Conservation (phyloP, 2,329 filamentous ascomycete genomes). For the Rhynchosporium secalis region DNA sequence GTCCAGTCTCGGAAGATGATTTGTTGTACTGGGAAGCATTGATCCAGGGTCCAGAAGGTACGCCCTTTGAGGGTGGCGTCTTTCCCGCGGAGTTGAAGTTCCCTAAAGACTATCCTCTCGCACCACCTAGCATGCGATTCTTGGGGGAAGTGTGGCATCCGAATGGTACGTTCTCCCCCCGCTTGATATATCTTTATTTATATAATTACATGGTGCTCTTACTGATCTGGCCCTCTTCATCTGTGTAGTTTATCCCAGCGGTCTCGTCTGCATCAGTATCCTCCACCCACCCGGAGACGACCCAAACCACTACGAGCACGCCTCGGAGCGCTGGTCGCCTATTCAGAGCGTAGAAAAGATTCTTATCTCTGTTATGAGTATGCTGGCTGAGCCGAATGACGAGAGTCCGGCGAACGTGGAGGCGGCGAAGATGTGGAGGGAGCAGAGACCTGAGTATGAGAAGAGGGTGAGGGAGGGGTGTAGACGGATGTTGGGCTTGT, state of each 20-base stretch:
- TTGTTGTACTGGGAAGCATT: slow-evolving; percentile 95
- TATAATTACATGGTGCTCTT: neutral
- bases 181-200: neutral
- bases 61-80: slow-evolving; percentile 92
- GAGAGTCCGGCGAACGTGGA: slow-evolving; percentile 96
- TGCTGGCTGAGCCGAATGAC: slow-evolving; percentile 96
- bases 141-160: slow-evolving; percentile 94
- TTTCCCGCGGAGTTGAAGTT: slow-evolving; percentile 96
- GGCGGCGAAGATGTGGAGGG: slow-evolving; percentile 94
- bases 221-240: neutral
- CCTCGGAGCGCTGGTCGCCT: slow-evolving; percentile 91
- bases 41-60: slow-evolving; percentile 93
- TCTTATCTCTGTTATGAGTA: slow-evolving; percentile 94
- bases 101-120: slow-evolving; percentile 93
- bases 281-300: slow-evolving; percentile 95
- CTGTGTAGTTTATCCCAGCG: slow-evolving; percentile 77
- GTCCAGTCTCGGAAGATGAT: slow-evolving; percentile 90
- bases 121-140: slow-evolving; percentile 95
- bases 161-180: slow-evolving; percentile 65
- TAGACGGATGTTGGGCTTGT: slow-evolving; percentile 74
- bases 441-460: slow-evolving; percentile 81
- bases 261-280: slow-evolving; percentile 97
- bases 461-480: slow-evolving; percentile 81
- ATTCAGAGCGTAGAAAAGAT: slow-evolving; percentile 99
- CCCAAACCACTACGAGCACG: slow-evolving; percentile 97